phyloP scores from a whole-genome alignment of 768 basidiomycete species.

The Leccinum subgranulosum region DNA sequence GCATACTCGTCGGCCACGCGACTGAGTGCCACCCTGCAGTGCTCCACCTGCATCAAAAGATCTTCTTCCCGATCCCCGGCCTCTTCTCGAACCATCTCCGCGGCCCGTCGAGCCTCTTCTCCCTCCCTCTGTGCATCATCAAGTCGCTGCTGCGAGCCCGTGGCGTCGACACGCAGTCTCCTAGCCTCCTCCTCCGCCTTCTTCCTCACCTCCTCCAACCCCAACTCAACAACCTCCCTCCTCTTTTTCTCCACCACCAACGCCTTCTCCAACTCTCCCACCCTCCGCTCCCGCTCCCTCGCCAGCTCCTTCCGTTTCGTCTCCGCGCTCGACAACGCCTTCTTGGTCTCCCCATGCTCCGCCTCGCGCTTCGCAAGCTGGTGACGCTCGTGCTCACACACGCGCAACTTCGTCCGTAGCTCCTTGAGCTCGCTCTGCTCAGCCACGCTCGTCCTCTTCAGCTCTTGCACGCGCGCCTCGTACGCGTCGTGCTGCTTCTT shows the following conservation, averaged over 20 bases:
- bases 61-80: constrained; percentile 41
- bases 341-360: constrained; percentile 50
- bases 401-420: constrained; percentile 53
- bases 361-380: constrained; percentile 51
- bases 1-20: constrained; percentile 55
- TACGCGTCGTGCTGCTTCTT: constrained; percentile 58
- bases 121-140: constrained; percentile 37
- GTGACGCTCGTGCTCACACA: constrained; percentile 54
- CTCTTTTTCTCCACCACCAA: constrained; percentile 48
- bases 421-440: constrained; percentile 67
- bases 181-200: constrained; percentile 41
- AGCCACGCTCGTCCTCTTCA: constrained; percentile 44
- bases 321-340: constrained; percentile 47
- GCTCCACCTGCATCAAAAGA: constrained; percentile 49
- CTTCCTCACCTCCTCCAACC: constrained; percentile 40
- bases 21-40: constrained; percentile 42
- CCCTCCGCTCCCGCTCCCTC: constrained; percentile 49
- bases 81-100: constrained; percentile 31
- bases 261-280: constrained; percentile 55
- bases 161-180: constrained; percentile 32
- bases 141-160: constrained; percentile 37
- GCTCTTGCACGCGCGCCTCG: constrained; percentile 59
- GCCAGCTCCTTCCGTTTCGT: constrained; percentile 52
- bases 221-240: constrained; percentile 45
- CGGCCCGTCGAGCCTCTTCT: constrained; percentile 30